Evolutionary conservation across 2,329 filamentous ascomycete species (phyloP).

Genomic region (Didymella sp.): DNA sequence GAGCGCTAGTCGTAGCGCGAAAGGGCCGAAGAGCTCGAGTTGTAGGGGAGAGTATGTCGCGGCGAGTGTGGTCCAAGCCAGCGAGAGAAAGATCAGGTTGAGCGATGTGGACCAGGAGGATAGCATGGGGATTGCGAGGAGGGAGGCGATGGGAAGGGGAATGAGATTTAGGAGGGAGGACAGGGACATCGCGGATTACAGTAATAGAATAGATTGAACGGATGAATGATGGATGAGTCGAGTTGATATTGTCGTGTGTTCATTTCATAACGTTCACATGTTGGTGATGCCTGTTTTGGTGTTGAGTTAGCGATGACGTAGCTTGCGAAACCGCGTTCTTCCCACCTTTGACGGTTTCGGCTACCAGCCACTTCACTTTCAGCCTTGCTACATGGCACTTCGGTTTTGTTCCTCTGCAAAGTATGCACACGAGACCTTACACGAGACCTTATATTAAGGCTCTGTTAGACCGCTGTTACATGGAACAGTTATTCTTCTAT

Average conservation of each 20-base stretch:
- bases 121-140: conserved; percentile 75
- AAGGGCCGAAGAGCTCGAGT: conserved; percentile 75
- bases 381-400: neutral
- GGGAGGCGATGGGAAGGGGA: conserved; percentile 57
- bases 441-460: no score
- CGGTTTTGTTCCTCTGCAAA: no score
- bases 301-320: conserved; percentile 19
- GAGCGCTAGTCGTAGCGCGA: conserved; percentile 71
- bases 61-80: conserved; percentile 87
- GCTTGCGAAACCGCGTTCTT: neutral
- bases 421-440: no score
- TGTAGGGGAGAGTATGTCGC: conserved; percentile 76
- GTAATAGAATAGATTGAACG: neutral
- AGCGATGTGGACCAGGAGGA: conserved; percentile 80
- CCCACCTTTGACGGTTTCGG: conserved; percentile 1
- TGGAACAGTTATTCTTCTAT: no score
- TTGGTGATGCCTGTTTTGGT: conserved; percentile 20
- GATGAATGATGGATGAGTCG: no score
- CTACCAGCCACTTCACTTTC: neutral
- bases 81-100: conserved; percentile 87
- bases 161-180: conserved; percentile 41
- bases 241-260: conserved; percentile 6
- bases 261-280: neutral
- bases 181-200: no score
- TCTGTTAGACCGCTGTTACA: no score